Percentiles rank a stretch among this genome's conserved stretches.
Conservation (phyloP, 352 stramenopile species). For the Globisporangium rhizosaccharum region DNA sequence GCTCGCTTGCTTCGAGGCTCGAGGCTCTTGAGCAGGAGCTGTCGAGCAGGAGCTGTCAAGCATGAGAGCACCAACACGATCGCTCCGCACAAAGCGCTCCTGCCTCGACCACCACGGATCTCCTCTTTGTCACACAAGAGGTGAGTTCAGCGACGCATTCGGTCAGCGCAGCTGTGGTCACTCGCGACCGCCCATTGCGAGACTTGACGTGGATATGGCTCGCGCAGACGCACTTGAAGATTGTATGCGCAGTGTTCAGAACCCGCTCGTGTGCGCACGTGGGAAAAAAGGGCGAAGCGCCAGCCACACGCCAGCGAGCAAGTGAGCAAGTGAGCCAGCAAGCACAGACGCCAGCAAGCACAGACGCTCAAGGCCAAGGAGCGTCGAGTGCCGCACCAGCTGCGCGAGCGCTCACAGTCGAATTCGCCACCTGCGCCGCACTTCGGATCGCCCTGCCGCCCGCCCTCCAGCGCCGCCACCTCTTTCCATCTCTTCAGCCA, state of each 20-base stretch:
- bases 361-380: background rate
- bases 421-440: background rate
- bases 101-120: no score
- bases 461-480: background rate
- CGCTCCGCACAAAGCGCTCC: no score
- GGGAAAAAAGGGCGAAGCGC: background rate
- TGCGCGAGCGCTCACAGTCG: constrained; percentile 1
- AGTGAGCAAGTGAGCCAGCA: background rate
- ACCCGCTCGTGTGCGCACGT: background rate
- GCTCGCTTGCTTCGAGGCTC: no score
- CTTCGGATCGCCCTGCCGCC: background rate
- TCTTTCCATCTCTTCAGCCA: background rate
- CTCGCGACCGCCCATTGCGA: no score
- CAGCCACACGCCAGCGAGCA: constrained; percentile 1
- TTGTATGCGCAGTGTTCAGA: constrained; percentile 1
- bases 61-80: no score
- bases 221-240: background rate
- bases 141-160: no score
- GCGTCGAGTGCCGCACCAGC: background rate
- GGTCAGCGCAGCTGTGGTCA: background rate
- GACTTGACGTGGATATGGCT: no score
- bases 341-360: background rate
- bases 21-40: no score
- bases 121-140: no score
- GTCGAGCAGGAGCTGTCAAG: no score